Conservation (phyloP, 441 rosid genomes). For the Erysimum cheiri region DNA sequence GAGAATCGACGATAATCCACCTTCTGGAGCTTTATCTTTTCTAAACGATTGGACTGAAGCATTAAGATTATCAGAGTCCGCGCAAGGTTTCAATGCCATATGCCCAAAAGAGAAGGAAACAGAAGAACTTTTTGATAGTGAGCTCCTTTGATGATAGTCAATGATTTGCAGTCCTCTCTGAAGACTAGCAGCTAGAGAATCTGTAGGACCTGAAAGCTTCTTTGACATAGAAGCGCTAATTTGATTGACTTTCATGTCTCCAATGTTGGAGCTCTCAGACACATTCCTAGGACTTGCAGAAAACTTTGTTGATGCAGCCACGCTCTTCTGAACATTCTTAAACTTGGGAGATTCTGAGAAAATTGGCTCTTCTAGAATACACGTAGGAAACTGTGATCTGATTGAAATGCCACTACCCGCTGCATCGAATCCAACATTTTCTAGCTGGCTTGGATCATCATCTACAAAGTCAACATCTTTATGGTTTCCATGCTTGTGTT, state of each 20-base stretch:
- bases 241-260: constrained; percentile 49
- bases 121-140: constrained; percentile 64
- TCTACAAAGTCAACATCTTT: constrained; percentile 43
- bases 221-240: constrained; percentile 69
- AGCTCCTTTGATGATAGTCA: constrained; percentile 65
- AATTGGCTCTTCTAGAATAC: constrained; percentile 64
- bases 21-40: constrained; percentile 45
- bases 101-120: constrained; percentile 86
- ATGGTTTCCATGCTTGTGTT: constrained; percentile 47
- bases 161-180: constrained; percentile 89
- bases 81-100: constrained; percentile 69
- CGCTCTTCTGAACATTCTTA: constrained; percentile 67
- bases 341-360: constrained; percentile 89
- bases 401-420: constrained; percentile 51
- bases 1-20: constrained; percentile 44
- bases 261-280: constrained; percentile 46
- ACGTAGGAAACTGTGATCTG: constrained; percentile 52
- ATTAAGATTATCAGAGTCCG: constrained; percentile 57
- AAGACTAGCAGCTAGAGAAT: constrained; percentile 91
- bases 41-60: constrained; percentile 53
- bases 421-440: constrained; percentile 9
- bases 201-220: constrained; percentile 61
- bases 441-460: constrained; percentile 34
- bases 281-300: constrained; percentile 55
- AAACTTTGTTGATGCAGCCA: constrained; percentile 52